These are phyloP conservation scores for Iodosphaeria phyllophila DNA, from an alignment of 2,329 filamentous ascomycete genomes.

Conservation along the genomic window DNA sequence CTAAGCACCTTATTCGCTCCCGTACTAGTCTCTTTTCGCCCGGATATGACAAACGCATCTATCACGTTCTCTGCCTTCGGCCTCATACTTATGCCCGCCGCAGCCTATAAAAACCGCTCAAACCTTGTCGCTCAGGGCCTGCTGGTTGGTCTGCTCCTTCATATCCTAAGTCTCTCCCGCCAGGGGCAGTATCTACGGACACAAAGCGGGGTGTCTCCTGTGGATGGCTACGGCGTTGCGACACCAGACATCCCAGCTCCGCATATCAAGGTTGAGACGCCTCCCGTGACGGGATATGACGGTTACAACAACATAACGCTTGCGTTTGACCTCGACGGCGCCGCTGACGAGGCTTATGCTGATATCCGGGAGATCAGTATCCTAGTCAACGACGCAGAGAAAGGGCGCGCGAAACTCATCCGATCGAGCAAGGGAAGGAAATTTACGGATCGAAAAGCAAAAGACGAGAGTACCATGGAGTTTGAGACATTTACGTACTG, in stretches of 20 bases:
- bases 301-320: constrained; percentile 3
- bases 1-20: constrained; percentile 35
- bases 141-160: constrained; percentile 56
- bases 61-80: constrained; percentile 65
- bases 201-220: not conserved
- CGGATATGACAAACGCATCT: constrained; percentile 44
- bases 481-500: constrained; percentile 4
- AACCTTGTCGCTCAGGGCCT: constrained; percentile 54
- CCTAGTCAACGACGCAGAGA: constrained; percentile 4
- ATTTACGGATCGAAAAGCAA: no score
- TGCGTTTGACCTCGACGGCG: constrained; percentile 1
- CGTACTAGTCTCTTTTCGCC: constrained; percentile 30
- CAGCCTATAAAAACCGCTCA: constrained; percentile 49
- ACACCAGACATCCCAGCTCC: constrained; percentile 4
- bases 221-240: not conserved
- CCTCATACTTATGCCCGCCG: constrained; percentile 52
- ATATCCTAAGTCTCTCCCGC: constrained; percentile 31
- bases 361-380: no score
- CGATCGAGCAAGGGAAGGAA: not conserved
- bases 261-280: constrained; percentile 2
- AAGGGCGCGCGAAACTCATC: constrained; percentile 1
- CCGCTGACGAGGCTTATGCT: no score
- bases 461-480: not conserved
- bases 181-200: constrained; percentile 1
- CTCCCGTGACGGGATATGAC: no score